Evolutionary conservation across 2,329 filamentous ascomycete genomes (phyloP).

Genomic region (Dactylonectria estremocensis): DNA sequence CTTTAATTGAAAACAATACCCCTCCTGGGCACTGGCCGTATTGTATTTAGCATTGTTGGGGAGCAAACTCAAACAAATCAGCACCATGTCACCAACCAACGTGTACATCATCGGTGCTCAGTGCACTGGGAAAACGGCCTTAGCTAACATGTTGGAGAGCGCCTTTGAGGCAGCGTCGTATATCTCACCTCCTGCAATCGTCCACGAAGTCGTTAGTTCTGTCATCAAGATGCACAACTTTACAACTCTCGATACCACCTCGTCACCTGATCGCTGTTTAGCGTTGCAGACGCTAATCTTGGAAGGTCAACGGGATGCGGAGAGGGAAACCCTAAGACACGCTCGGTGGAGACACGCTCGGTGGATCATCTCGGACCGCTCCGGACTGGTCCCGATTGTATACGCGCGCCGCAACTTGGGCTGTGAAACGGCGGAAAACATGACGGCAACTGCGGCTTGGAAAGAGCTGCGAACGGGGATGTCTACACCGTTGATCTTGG

Average conservation of each 20-base stretch:
- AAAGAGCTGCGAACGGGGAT: slow-evolving; percentile 51
- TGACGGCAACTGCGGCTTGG: slow-evolving; percentile 47
- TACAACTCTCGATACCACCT: slow-evolving; percentile 53
- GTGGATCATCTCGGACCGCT: slow-evolving; percentile 61
- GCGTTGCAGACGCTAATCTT: slow-evolving; percentile 58
- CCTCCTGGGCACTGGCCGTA: neutral
- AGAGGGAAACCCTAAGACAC: slow-evolving; percentile 39
- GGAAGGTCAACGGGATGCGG: slow-evolving; percentile 52
- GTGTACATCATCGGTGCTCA: slow-evolving; percentile 63
- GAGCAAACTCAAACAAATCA: neutral
- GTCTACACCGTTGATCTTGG: slow-evolving; percentile 52
- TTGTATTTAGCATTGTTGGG: neutral
- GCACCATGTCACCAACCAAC: slow-evolving; percentile 17
- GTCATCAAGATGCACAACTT: slow-evolving; percentile 53
- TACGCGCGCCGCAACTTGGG: slow-evolving; percentile 55
- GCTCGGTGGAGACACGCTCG: too few species aligned
- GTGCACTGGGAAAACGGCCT: slow-evolving; percentile 62
- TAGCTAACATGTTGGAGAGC: slow-evolving; percentile 53
- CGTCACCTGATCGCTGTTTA: slow-evolving; percentile 47
- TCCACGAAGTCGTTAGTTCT: slow-evolving; percentile 57
- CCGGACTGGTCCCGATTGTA: slow-evolving; percentile 59
- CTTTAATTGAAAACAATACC: neutral
- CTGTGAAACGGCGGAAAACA: slow-evolving; percentile 37
- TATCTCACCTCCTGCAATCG: slow-evolving; percentile 20
- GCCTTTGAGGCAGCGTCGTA: slow-evolving; percentile 38